Base-by-base conservation (phyloP, 257 asterid genomes). In the Perilla frutescens region DNA sequence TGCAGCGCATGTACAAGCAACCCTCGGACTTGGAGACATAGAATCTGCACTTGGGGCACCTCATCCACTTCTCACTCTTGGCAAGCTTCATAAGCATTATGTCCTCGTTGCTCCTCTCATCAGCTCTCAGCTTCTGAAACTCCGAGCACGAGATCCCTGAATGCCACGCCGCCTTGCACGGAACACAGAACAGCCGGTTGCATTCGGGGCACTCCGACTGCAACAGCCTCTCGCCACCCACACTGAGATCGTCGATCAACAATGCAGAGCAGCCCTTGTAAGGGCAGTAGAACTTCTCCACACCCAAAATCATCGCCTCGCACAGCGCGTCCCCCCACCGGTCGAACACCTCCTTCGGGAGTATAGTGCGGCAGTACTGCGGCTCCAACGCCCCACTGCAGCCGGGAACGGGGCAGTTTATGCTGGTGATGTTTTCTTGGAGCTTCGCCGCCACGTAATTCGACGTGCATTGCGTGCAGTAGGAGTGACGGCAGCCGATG, bases 151-250 rank as follows among this genome's bases (percentile, higher is more conserved):
- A 6, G 1, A 87, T 68, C 29, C 78, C 89, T 7, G 68, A 8
- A 62, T 88, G 97, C 96, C 96, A 90, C 0, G 88, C 82, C 31
- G 78, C 90, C 76, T 72, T 81, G 74, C 97, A 91, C 80, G 61
- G 47, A 0, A 55, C 87, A 26, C 97, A 91, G 66, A 90, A 90
- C 14, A 78, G 80, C 75, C 93, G 81, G 44, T 84, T 14, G 40
- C 97, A 90, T 6, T 80, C 47, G 0, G 90, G 93, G 57, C 97
- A 91, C 20, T 83, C 93, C 0, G 87, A 73, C 9, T 82, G 53
- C 29, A 4, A 39, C 5, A 84, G 29, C 9, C 9, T 67, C 48
- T 31, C 74, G 7, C 1, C 39, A 5, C 59, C 20, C 10, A 0
- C 20, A 40, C 44, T 20, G 2, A 51, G 29, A 5, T 83, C 92